Evolutionary conservation across 2,329 filamentous ascomycete species (phyloP), one percentile per base, ranked within the genome.

Genomic region (Tolypocladium pustulatum): DNA sequence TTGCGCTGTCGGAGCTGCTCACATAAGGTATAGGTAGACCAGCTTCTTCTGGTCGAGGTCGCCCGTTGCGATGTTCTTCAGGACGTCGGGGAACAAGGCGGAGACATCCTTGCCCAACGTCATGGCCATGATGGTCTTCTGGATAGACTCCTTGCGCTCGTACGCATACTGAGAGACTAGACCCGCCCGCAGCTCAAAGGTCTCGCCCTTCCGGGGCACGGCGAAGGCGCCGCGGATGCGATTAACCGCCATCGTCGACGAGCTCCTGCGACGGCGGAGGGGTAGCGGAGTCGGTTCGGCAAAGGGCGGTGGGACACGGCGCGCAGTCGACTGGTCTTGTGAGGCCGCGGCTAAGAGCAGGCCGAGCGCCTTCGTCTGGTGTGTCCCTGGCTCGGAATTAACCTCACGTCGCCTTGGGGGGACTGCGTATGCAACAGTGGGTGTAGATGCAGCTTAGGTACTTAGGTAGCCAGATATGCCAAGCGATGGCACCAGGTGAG

Each of bases 61-160:
- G 53, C 77, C 80, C 1, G 94, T 99, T 60, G 94, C 94, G 74
- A 99, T 99, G 71, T 99, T 99, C 82, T 99, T 99, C 64, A 99
- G 80, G 38, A 99, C 94, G 71, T 99, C 94, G 2, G 94, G 94
- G 72, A 99, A 99, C 63, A 99, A 79, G 59, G 92, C 90, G 57
- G 94, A 99, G 61, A 99, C 94, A 76, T 99, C 94, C 76, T 99
- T 99, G 73, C 94, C 94, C 67, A 99, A 75, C 1, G 94, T 99
- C 94, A 99, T 99, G 72, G 94, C 92, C 92, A 97, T 97, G 78
- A 99, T 99, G 64, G 94, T 99, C 82, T 96, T 97, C 73, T 99
- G 94, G 67, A 99, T 99, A 30, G 94, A 90, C 79, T 99, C 94
- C 76, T 99, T 99, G 69, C 91, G 88, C 83, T 99, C 94, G 77